Base-by-base conservation (phyloP, 2,329 filamentous ascomycete species). In the Lachnellula arida region DNA sequence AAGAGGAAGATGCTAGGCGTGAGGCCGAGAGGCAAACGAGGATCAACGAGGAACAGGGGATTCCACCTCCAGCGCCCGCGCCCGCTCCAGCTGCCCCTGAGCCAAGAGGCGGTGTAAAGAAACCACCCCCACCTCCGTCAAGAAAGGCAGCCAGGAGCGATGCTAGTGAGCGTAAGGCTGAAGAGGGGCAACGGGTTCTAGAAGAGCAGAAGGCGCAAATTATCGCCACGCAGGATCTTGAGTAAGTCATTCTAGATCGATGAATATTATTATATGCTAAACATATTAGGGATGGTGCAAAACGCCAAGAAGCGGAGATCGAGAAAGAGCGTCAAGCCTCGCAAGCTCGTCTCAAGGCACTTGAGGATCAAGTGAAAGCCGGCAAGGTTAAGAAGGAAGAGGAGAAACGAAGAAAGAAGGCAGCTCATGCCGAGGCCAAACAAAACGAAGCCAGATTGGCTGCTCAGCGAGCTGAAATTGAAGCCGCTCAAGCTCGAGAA, bases 311-410 rank as follows among this genome's bases (percentile, higher is more conserved):
- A 71, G 84, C 88, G 28, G 91, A 95, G 58, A 80, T 96, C 54
- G 84, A 82, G 34, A 84, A 81, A 63, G 91, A 97, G 73, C 87
- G 87, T 53, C 84, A 91, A 66, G 91, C 88, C 52, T 86, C 92
- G 42, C 85, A 88, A 65, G 88, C 89, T 60, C 90, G 92, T 50
- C 81, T 97, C 23, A 90, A 86, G 70, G 91, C 91, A 15, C 82
- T 99, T 8, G 92, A 99, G 73, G 91, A 97, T 70, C 91, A 97
- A 72, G 91, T 97, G 51, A 87, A 86, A 60, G 89, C 92, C 69
- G 91, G 92, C 67, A 99, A 97, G 76, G 76, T 97, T 51, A 93
- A 91, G 78, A 97, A 96, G 74, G 89, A 95, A 64, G 94, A 99
- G 72, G 94, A 97, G 75, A 97, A 96, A 78, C 89, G 87, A 60